phyloP scores from a whole-genome alignment of 768 basidiomycete species.

The Boletus barrowsii region DNA sequence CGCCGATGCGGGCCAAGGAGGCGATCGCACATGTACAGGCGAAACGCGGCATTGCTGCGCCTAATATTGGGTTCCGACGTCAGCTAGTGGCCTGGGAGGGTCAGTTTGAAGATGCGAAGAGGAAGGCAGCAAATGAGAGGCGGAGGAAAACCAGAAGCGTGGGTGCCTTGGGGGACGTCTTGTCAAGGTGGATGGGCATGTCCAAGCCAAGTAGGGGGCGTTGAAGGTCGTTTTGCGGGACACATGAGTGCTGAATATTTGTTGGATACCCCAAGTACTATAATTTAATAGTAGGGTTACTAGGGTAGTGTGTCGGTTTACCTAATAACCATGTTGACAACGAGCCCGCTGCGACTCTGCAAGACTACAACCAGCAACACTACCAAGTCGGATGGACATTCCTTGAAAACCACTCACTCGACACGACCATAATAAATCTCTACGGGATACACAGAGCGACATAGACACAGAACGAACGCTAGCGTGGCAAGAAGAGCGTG shows the following conservation, averaged over 20 bases:
- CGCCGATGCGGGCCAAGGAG: slow-evolving; percentile 48
- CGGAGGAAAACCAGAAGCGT: slow-evolving; percentile 9
- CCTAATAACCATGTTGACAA: slow-evolving; percentile 12
- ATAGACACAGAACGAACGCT: background rate
- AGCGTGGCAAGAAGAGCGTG: slow-evolving; percentile 4
- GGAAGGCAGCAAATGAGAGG: slow-evolving; percentile 14
- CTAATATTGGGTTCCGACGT: slow-evolving; percentile 63
- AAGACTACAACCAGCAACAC: slow-evolving; percentile 1
- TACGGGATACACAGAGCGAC: background rate
- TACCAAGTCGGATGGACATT: slow-evolving; percentile 26
- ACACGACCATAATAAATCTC: slow-evolving; percentile 3
- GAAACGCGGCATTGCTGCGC: slow-evolving; percentile 58
- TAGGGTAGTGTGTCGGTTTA: slow-evolving; percentile 5
- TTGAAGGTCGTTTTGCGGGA: background rate
- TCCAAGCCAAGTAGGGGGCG: background rate
- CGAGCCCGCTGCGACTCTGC: background rate
- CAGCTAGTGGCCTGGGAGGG: slow-evolving; percentile 47
- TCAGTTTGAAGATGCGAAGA: slow-evolving; percentile 28
- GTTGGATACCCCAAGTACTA: no score
- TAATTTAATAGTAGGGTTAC: no score
- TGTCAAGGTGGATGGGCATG: slow-evolving; percentile 20
- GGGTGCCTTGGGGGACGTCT: background rate
- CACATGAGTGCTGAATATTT: background rate
- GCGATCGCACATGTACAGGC: slow-evolving; percentile 54
- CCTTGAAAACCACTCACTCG: slow-evolving; percentile 19